Evolutionary conservation across 148 eudicot genomes (phyloP), one percentile per base, ranked within the genome.

Genomic region (Chenopodium suecicum): DNA sequence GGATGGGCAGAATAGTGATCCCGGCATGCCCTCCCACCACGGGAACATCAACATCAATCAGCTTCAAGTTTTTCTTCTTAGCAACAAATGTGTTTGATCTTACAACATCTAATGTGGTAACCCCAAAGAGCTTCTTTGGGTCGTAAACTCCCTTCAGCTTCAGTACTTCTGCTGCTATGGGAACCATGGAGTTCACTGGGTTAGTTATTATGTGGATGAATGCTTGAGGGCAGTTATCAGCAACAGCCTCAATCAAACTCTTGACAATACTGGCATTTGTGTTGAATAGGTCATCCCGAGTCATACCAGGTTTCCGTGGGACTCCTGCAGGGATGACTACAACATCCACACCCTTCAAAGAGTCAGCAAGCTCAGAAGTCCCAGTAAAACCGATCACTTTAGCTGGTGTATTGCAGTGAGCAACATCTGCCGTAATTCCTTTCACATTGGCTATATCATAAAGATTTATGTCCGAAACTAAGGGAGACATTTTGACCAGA

Each of bases 11-110:
- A 82, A 90, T 92, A n/a, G 95, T 93, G 10, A 92, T 92, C 1
- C 95, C 98, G 4, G 98, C 98, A 83, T 93, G 95, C 5, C 98
- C 98, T 0, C 98, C 98, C 17, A 93, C 70, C 62, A 92, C 98
- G 0, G 98, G 98, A 20, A 93, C 98, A 50, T 93, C 98, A 6
- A 92, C 98, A 70, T 93, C 94, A 48, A 92, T 90, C 29, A 93
- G 90, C 85, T 81, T 92, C 82, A 93, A 34, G 68, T 90, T 92
- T 83, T 92, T 93, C 90, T 89, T 89, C 85, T 86, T 85, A 32
- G 98, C 92, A 23, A 92, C 91, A 77, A 92, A 92, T 7, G 95
- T 93, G 80, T 93, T 92, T 69, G 98, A 91, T 82, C 98, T 88
- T 14, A 93, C 98, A 70, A 93, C 91, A 80, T 93, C 98, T 4